These are phyloP conservation scores for Boletus mariae DNA, from an alignment of 1,284 basidiomycete genomes.

Conservation along the genomic window DNA sequence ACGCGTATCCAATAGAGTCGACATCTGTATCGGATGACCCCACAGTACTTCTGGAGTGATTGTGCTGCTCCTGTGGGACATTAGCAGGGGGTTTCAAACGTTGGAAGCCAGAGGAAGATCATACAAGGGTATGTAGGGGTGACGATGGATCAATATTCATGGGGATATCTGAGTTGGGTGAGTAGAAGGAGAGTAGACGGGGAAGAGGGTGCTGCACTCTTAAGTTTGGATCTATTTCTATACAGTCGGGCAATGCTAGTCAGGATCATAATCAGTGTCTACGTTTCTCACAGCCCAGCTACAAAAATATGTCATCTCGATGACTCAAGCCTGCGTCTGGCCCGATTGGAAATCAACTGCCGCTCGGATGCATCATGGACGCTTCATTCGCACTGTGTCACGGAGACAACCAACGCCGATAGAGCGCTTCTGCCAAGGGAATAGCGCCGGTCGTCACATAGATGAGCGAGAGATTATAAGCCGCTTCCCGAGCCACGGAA, in stretches of 20 bases:
- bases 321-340: constrained; percentile 4
- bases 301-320: constrained; percentile 3
- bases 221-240: neutral
- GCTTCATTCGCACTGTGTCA: constrained; percentile 31
- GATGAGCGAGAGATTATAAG: constrained; percentile 84
- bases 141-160: constrained; percentile 11
- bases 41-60: constrained; percentile 19
- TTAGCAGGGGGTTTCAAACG: constrained; percentile 5
- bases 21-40: constrained; percentile 25
- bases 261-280: constrained; percentile 9
- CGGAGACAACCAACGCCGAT: constrained; percentile 66
- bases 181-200: neutral
- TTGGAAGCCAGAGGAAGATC: neutral
- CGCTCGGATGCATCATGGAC: neutral
- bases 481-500: constrained; percentile 59
- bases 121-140: constrained; percentile 17
- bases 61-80: constrained; percentile 4
- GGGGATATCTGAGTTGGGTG: constrained; percentile 11
- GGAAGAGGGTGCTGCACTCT: neutral
- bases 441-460: constrained; percentile 75
- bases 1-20: constrained; percentile 21
- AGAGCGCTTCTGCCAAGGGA: constrained; percentile 61
- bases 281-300: neutral
- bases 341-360: neutral
- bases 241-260: neutral